Conservation (phyloP, 192 early-diverging fungal species). For the Backusella psychrophila region DNA sequence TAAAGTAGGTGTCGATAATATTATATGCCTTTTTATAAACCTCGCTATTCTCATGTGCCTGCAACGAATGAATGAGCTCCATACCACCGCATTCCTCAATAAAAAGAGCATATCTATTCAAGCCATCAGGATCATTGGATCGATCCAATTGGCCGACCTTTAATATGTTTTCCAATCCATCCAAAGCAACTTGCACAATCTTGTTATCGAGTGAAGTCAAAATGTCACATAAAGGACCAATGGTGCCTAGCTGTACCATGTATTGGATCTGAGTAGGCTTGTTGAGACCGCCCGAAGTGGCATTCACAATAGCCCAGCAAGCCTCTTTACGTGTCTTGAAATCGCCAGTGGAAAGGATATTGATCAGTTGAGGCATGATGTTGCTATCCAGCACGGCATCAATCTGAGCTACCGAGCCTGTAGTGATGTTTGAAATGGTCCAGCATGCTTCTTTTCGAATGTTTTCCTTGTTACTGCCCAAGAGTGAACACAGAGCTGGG, state of each 20-base stretch:
- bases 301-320: conserved; percentile 99
- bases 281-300: conserved; percentile 89
- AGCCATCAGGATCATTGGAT: conserved; percentile 48
- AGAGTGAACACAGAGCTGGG: conserved; percentile 74
- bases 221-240: conserved; percentile 95
- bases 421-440: conserved; percentile 99
- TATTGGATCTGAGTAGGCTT: conserved; percentile 94
- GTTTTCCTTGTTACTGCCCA: conserved; percentile 87
- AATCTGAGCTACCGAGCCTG: conserved; percentile 91
- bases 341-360: conserved; percentile 83
- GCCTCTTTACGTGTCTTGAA: conserved; percentile 99
- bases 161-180: conserved; percentile 96
- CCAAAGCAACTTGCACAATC: conserved; percentile 95
- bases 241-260: conserved; percentile 88
- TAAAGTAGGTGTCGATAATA: conserved; percentile 97
- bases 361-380: conserved; percentile 88
- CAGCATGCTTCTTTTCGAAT: conserved; percentile 99
- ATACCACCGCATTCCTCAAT: conserved; percentile 95
- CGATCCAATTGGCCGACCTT: conserved; percentile 93
- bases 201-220: conserved; percentile 90
- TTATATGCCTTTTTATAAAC: conserved; percentile 96
- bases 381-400: conserved; percentile 94
- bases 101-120: conserved; percentile 85
- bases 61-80: conserved; percentile 93
- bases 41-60: conserved; percentile 93